These are phyloP conservation scores for Akanthomyces dipterigenus DNA, from an alignment of 2,329 filamentous ascomycete species.

Conservation along the genomic window DNA sequence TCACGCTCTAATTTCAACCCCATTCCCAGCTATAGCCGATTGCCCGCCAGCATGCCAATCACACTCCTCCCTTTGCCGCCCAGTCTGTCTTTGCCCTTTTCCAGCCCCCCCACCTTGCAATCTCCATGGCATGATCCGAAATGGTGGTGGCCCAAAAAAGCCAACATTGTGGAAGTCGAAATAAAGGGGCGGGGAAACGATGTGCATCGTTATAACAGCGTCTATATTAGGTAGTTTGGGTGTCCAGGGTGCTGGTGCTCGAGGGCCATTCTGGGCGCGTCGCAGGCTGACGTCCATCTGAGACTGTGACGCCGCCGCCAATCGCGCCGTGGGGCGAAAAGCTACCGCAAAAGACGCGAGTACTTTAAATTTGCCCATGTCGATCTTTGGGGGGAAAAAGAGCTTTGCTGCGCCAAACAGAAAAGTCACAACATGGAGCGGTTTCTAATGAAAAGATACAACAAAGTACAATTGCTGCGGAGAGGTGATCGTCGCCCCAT, in stretches of 20 bases:
- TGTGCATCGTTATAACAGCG: neutral
- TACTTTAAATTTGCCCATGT: neutral
- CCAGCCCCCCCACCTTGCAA: neutral
- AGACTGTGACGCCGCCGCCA: neutral
- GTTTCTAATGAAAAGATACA: neutral
- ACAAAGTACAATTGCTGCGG: neutral
- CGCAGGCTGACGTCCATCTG: neutral
- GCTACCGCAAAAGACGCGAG: neutral
- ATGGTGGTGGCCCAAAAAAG: neutral
- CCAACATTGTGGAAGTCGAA: neutral
- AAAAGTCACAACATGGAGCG: neutral
- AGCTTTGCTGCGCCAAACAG: neutral
- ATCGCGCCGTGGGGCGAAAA: neutral
- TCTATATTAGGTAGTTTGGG: neutral
- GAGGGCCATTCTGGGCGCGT: neutral
- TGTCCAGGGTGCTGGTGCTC: neutral
- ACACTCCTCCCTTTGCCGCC: neutral
- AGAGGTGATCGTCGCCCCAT: neutral
- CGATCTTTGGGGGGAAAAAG: neutral
- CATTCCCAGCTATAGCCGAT: neutral
- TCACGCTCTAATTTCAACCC: neutral
- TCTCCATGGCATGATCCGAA: slow-evolving; percentile 4
- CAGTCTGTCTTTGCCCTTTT: neutral
- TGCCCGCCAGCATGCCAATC: neutral
- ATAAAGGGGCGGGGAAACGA: neutral